Base-by-base conservation (phyloP, 179 eudicot genomes). In the Pouteria campechiana region DNA sequence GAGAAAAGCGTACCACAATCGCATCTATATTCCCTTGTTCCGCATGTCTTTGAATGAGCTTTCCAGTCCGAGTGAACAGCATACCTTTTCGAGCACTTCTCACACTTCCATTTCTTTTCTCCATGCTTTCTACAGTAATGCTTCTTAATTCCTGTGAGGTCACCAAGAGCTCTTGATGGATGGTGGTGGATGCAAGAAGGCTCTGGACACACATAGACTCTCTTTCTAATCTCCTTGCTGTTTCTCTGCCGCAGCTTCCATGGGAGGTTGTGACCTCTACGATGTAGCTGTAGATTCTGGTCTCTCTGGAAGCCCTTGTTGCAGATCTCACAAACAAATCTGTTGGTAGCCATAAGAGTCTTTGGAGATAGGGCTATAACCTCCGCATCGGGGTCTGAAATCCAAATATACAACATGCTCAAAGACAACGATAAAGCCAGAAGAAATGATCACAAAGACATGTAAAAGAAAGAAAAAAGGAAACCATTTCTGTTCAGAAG, bases 11-110 rank as follows among this genome's bases (percentile, higher is more conserved):
- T 80, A 10, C 97, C 94, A 75, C 97, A 88, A 12, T 88, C 94
- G 76, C 97, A 89, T 53, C 80, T 71, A 41, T 89, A 89, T 72
- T 81, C 95, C 53, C 83, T 71, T 12, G 95, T 84, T 14, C 97
- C 97, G 73, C 97, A 89, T 28, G 76, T 84, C 49, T 85, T 89
- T 16, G 83, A 62, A 31, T 89, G 97, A 60, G 97, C 97, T 42
- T 84, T 89, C 97, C 95, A 89, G 72, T 89, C 97, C 1, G 93
- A 80, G 33, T 71, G 81, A 66, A 89, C 97, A 9, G 95, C 97
- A 68, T 89, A 89, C 27, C 75, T 55, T 73, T 89, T 89, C 2
- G 93, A 78, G 37, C 97, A 89, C 21, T 77, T 88, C 13, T 80
- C 94, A 62, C 97, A 88, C 54, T 78, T 80, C 43, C 62, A 88